A percentile compares a stretch with the other conserved stretches of the same genome.
Evolutionary conservation across 2,329 filamentous ascomycete species (phyloP).

Genomic region (Orbilia quercus): DNA sequence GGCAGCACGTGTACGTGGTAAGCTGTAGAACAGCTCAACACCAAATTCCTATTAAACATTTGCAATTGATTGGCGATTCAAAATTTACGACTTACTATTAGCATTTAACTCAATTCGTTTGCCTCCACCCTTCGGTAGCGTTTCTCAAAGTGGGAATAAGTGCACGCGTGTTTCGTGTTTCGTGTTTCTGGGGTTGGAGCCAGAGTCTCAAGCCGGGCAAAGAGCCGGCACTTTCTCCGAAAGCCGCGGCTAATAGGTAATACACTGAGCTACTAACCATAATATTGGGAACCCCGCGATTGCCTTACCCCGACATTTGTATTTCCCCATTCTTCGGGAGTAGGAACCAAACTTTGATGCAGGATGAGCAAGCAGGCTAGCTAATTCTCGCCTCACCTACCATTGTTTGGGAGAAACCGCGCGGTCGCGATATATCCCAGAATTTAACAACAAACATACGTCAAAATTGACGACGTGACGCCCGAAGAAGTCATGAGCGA

Average conservation of each 20-base stretch:
- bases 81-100: too few species aligned
- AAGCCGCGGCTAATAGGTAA: not conserved
- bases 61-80: too few species aligned
- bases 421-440: too few species aligned
- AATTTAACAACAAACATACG: too few species aligned
- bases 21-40: too few species aligned
- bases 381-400: not conserved
- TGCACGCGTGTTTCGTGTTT: too few species aligned
- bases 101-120: too few species aligned
- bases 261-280: not conserved
- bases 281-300: not conserved
- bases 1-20: too few species aligned
- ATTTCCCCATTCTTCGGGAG: not conserved
- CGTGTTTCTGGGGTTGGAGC: not conserved
- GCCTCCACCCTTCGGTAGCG: too few species aligned
- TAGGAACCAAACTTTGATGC: not conserved
- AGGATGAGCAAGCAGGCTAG: not conserved
- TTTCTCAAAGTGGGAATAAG: too few species aligned
- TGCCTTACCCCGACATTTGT: not conserved
- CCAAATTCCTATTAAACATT: too few species aligned
- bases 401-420: not conserved
- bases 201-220: not conserved
- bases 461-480: not conserved
- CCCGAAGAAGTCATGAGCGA: not conserved
- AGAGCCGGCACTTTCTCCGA: conserved; percentile 1